Evolutionary conservation across 495 filamentous ascomycete genomes (phyloP).

Genomic region (Aspergillus sclerotiicarbonarius): DNA sequence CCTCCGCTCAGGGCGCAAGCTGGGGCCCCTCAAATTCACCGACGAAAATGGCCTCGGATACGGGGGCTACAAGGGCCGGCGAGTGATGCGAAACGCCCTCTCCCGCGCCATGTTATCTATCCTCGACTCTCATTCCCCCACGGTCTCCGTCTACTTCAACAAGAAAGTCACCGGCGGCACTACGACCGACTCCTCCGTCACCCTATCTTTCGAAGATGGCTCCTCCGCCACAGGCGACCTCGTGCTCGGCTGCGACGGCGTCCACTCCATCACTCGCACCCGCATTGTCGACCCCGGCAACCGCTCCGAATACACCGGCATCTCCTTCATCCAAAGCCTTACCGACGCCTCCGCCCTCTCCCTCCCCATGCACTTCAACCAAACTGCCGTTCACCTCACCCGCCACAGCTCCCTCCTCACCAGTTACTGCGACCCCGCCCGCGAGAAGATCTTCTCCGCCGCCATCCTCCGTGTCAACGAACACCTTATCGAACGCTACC

Average conservation of each 20-base stretch:
- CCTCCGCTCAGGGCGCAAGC: conserved; percentile 14
- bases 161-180: conserved; percentile 16
- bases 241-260: conserved; percentile 54
- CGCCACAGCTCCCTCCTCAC: conserved; percentile 41
- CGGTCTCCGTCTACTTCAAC: conserved; percentile 15
- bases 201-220: conserved; percentile 43
- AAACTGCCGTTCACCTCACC: conserved; percentile 36
- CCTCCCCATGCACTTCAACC: conserved; percentile 31
- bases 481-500: conserved; percentile 12
- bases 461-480: conserved; percentile 17
- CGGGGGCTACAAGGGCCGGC: conserved; percentile 33
- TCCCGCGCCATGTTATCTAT: conserved; percentile 20
- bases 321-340: conserved; percentile 20
- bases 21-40: conserved; percentile 25
- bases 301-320: conserved; percentile 14
- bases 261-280: conserved; percentile 49
- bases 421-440: conserved; percentile 27
- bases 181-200: conserved; percentile 19
- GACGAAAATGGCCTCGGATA: conserved; percentile 30
- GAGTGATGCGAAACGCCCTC: conserved; percentile 24
- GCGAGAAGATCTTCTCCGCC: conserved; percentile 14
- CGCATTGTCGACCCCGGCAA: conserved; percentile 28
- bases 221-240: conserved; percentile 39
- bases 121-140: conserved; percentile 10
- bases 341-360: conserved; percentile 2